phyloP scores from a whole-genome alignment of 768 basidiomycete genomes.

The Mycena rosella region DNA sequence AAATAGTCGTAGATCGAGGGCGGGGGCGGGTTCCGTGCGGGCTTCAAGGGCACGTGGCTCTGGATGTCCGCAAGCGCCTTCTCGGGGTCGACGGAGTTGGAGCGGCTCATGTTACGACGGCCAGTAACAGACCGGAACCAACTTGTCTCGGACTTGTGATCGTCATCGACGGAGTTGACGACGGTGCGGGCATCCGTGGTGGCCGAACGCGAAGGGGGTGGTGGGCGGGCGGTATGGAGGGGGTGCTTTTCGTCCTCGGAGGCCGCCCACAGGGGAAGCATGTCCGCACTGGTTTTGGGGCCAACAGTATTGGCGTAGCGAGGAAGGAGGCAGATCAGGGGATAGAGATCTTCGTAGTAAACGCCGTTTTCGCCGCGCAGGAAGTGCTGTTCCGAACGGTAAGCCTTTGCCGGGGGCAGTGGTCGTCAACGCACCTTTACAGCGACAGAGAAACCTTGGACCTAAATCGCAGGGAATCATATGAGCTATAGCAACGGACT shows the following conservation, averaged over 20 bases:
- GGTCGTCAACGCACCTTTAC: slow-evolving; percentile 64
- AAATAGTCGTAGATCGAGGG: slow-evolving; percentile 65
- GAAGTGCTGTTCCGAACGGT: slow-evolving; percentile 54
- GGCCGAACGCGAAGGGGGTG: slow-evolving; percentile 27
- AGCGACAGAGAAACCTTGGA: slow-evolving; percentile 77
- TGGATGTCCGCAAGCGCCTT: slow-evolving; percentile 56
- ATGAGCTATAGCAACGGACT: not conserved
- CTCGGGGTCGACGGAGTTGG: slow-evolving; percentile 57
- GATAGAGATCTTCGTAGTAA: slow-evolving; percentile 82
- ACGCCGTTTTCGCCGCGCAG: slow-evolving; percentile 77
- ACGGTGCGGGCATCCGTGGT: slow-evolving; percentile 10
- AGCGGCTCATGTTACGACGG: slow-evolving; percentile 29
- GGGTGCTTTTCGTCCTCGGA: slow-evolving; percentile 51
- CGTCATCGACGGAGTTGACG: slow-evolving; percentile 21
- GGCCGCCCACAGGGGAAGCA: slow-evolving; percentile 69
- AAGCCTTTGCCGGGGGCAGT: not conserved
- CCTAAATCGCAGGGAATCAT: slow-evolving; percentile 48
- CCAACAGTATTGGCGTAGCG: slow-evolving; percentile 58
- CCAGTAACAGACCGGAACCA: slow-evolving; percentile 31
- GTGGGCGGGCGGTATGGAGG: slow-evolving; percentile 24
- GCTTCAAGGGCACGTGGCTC: slow-evolving; percentile 57
- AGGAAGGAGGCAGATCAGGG: slow-evolving; percentile 77
- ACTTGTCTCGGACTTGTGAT: slow-evolving; percentile 23
- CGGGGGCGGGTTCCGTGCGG: slow-evolving; percentile 71
- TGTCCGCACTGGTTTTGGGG: slow-evolving; percentile 51